Evolutionary conservation across 106 monocot genomes (phyloP).

Genomic region (Agapanthus africanus): DNA sequence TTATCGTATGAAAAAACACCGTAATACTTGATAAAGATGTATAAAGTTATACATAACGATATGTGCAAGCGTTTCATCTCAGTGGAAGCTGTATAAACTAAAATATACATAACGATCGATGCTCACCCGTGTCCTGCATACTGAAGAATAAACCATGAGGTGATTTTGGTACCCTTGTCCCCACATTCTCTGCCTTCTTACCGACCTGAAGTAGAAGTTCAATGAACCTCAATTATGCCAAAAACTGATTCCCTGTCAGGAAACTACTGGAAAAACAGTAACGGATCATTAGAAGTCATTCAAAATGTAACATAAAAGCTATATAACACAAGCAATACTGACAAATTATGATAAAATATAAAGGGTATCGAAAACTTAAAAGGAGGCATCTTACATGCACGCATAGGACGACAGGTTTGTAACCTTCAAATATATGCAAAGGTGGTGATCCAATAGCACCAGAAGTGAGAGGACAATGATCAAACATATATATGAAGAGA

Average conservation of each 20-base stretch:
- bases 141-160: slow-evolving; percentile 27
- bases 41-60: no score
- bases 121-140: slow-evolving; percentile 28
- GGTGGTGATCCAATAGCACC: slow-evolving; percentile 51
- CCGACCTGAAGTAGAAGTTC: slow-evolving; percentile 11
- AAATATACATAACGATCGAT: not conserved
- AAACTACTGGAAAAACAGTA: slow-evolving; percentile 62
- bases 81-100: no score
- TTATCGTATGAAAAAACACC: no score
- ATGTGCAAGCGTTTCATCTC: not conserved
- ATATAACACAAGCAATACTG: not conserved
- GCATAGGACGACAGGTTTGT: slow-evolving; percentile 78
- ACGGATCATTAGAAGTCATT: not conserved
- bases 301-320: not conserved
- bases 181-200: slow-evolving; percentile 2
- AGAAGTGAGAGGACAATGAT: slow-evolving; percentile 60
- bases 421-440: slow-evolving; percentile 78
- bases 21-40: no score
- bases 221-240: slow-evolving; percentile 16
- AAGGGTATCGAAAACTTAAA: not conserved
- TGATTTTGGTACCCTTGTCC: slow-evolving; percentile 11
- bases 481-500: slow-evolving; percentile 86
- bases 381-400: slow-evolving; percentile 53
- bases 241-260: slow-evolving; percentile 83
- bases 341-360: not conserved